Conservation (phyloP, 1,139 yeast genomes). For the Taphrina flavorubra region DNA sequence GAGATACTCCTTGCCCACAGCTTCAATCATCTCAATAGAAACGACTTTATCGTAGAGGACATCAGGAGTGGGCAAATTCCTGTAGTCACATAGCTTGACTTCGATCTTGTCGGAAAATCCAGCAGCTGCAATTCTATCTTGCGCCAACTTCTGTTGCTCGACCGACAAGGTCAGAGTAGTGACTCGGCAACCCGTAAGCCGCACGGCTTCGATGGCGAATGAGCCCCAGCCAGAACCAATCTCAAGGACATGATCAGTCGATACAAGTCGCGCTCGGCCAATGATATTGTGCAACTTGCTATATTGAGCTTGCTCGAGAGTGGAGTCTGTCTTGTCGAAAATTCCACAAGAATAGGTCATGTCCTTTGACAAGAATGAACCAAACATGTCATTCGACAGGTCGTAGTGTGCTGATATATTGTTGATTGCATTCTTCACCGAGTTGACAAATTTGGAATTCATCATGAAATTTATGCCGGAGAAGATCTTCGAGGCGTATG, state of each 20-base stretch:
- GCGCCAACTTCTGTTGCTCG: constrained; percentile 38
- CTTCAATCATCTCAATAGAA: constrained; percentile 40
- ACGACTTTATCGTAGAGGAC: constrained; percentile 33
- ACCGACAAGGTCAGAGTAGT: constrained; percentile 34
- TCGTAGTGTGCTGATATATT: constrained; percentile 41
- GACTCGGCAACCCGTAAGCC: constrained; percentile 32
- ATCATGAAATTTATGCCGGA: constrained; percentile 40
- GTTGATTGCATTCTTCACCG: constrained; percentile 41
- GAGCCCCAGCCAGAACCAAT: constrained; percentile 41
- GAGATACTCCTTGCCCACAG: constrained; percentile 37
- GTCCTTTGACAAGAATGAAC: constrained; percentile 36
- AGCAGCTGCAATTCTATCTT: constrained; percentile 30
- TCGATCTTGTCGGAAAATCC: constrained; percentile 31
- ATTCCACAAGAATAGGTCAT: constrained; percentile 41
- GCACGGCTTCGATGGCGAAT: constrained; percentile 40
- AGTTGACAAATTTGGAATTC: constrained; percentile 38
- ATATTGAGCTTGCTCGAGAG: constrained; percentile 36
- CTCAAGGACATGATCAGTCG: constrained; percentile 39
- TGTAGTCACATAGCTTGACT: constrained; percentile 37
- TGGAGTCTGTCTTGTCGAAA: constrained; percentile 26
- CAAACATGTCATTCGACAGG: constrained; percentile 37
- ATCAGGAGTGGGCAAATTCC: constrained; percentile 34
- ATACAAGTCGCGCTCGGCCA: constrained; percentile 26
- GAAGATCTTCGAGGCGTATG: constrained; percentile 40
- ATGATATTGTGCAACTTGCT: constrained; percentile 34